Evolutionary conservation across 1,139 yeast genomes (phyloP).

Genomic region (Saccharomyces pastorianus): DNA sequence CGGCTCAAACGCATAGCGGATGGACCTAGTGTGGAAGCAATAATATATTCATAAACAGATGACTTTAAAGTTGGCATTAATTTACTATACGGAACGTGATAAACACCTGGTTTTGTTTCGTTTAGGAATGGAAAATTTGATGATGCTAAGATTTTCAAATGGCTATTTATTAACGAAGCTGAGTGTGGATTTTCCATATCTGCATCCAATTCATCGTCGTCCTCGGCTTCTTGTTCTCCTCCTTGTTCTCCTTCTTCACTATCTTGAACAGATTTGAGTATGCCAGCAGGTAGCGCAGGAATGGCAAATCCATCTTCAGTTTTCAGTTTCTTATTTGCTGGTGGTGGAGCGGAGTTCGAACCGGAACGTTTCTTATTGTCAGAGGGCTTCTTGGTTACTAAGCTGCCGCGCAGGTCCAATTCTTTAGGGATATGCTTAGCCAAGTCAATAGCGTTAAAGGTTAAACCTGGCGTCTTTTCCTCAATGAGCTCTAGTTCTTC

Average conservation of each 20-base stretch:
- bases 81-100: constrained; percentile 38
- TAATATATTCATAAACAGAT: constrained; percentile 51
- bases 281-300: constrained; percentile 17
- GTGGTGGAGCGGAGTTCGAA: constrained; percentile 14
- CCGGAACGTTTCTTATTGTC: constrained; percentile 19
- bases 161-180: constrained; percentile 34
- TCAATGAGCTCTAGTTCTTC: constrained; percentile 27
- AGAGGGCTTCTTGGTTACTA: constrained; percentile 30
- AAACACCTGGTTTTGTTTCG: constrained; percentile 39
- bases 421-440: constrained; percentile 39
- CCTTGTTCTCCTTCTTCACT: too few relatives aligned
- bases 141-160: constrained; percentile 44
- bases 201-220: constrained; percentile 18
- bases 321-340: constrained; percentile 38
- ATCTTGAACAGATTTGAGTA: background rate
- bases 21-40: constrained; percentile 50
- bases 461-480: constrained; percentile 28
- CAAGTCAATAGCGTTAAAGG: constrained; percentile 49
- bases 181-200: constrained; percentile 26
- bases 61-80: constrained; percentile 43
- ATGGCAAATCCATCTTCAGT: constrained; percentile 35
- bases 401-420: constrained; percentile 41
- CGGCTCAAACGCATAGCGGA: constrained; percentile 58
- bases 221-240: constrained; percentile 7
- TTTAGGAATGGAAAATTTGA: constrained; percentile 41